Evolutionary conservation across 1,284 basidiomycete species (phyloP).

Genomic region (Austroboletus niveus): DNA sequence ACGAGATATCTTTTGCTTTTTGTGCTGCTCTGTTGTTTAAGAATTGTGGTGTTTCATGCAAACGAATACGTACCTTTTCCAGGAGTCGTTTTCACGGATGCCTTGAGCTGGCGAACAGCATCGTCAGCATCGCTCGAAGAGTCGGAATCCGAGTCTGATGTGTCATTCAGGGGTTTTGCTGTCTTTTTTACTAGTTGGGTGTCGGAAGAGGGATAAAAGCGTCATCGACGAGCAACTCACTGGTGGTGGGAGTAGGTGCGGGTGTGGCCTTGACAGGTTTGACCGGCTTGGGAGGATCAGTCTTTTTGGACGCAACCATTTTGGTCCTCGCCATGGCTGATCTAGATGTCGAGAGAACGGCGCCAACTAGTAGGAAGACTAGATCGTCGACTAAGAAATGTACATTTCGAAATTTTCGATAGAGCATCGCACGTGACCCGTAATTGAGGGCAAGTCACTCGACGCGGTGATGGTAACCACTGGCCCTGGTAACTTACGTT

Average conservation of each 20-base stretch:
- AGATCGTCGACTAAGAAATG: background rate
- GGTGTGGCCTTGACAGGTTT: too few species aligned
- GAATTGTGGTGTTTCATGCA: fast-evolving
- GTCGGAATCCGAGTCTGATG: constrained; percentile 12
- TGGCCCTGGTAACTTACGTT: too few species aligned
- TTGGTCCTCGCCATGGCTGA: constrained; percentile 44
- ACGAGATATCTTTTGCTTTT: constrained; percentile 6
- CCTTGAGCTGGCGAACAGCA: background rate
- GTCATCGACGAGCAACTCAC: background rate
- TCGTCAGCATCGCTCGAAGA: constrained; percentile 5
- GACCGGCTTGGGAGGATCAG: constrained; percentile 3
- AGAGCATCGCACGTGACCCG: constrained; percentile 25
- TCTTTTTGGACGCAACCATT: constrained; percentile 16
- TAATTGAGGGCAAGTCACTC: constrained; percentile 28
- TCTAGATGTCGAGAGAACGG: constrained; percentile 1
- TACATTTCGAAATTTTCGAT: constrained; percentile 21
- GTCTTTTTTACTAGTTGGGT: constrained; percentile 1
- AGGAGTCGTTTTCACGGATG: background rate
- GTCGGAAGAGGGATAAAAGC: background rate
- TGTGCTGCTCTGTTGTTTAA: constrained; percentile 1
- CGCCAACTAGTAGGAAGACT: background rate
- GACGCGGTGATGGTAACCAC: too few species aligned
- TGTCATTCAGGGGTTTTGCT: background rate
- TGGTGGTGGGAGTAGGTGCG: background rate
- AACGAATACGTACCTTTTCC: constrained; percentile 2